Evolutionary conservation across 306 rosid genomes (phyloP).

Genomic region (Carpinus viminea): DNA sequence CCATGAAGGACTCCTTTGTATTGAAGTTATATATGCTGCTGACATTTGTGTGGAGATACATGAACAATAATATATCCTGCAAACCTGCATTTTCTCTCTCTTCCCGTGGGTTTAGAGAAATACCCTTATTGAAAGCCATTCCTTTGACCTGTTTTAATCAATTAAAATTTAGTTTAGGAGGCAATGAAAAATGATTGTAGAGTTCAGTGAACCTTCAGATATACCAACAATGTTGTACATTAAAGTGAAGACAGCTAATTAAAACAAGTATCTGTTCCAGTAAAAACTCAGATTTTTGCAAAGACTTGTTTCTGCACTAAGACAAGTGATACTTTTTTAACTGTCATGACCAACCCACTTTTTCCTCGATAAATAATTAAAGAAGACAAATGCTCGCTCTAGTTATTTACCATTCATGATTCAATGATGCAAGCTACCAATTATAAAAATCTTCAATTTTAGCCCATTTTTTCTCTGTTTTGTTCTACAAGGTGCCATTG

Average conservation of each 20-base stretch:
- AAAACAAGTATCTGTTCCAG: neutral
- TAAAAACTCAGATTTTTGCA: neutral
- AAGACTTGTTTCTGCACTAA: neutral
- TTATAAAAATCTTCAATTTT: neutral
- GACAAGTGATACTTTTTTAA: neutral
- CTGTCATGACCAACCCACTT: neutral
- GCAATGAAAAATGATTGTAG: neutral
- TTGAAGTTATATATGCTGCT: neutral
- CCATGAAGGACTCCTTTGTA: neutral
- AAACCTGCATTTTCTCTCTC: slow-evolving; percentile 91
- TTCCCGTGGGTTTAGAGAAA: slow-evolving; percentile 57
- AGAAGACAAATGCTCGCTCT: neutral
- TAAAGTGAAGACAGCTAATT: neutral
- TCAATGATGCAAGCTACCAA: neutral
- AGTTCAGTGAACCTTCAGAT: neutral
- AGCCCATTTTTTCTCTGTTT: neutral
- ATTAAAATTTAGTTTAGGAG: slow-evolving; percentile 15
- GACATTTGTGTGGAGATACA: neutral
- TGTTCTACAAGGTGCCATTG: neutral
- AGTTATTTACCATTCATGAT: neutral
- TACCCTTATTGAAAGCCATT: slow-evolving; percentile 85
- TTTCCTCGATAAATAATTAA: neutral
- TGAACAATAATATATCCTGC: slow-evolving; percentile 18
- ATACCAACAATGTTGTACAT: neutral
- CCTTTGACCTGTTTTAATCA: slow-evolving; percentile 72